These are phyloP conservation scores for Dioscorea alata DNA, from an alignment of 106 monocot genomes.

Conservation along the genomic window DNA sequence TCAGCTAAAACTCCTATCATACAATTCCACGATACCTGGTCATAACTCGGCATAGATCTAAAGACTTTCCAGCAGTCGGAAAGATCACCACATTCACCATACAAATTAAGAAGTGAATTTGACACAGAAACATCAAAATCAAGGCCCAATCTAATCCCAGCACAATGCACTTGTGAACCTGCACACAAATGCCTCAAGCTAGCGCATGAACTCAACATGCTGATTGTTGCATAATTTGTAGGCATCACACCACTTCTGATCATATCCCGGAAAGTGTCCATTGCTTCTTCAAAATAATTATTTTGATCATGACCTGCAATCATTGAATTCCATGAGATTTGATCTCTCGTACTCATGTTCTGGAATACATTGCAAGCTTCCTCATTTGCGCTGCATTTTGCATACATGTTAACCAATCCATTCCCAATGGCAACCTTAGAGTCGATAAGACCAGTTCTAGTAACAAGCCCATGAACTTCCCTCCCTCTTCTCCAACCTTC, in stretches of 20 bases:
- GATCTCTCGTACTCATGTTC: constrained; percentile 44
- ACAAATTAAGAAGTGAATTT: constrained; percentile 67
- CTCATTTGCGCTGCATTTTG: constrained; percentile 69
- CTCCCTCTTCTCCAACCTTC: constrained; percentile 58
- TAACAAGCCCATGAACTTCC: constrained; percentile 62
- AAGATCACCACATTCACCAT: constrained; percentile 50
- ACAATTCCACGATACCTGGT: constrained; percentile 86
- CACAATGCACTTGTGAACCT: constrained; percentile 52
- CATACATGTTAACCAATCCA: constrained; percentile 79
- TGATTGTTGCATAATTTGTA: constrained; percentile 63
- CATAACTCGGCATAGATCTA: constrained; percentile 39
- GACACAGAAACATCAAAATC: constrained; percentile 68
- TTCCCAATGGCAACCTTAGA: constrained; percentile 44
- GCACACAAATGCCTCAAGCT: constrained; percentile 23
- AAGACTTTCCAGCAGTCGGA: constrained; percentile 62
- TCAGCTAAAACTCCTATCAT: constrained; percentile 63
- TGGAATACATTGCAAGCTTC: constrained; percentile 55
- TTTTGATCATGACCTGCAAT: constrained; percentile 82
- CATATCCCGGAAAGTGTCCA: constrained; percentile 44
- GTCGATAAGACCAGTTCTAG: constrained; percentile 28
- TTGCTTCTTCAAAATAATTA: constrained; percentile 41
- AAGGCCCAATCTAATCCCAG: constrained; percentile 61
- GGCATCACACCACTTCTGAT: constrained; percentile 22
- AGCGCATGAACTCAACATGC: constrained; percentile 62
- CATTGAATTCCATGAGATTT: constrained; percentile 78